A percentile compares a stretch with the other conserved stretches of the same genome.
Evolutionary conservation across 2,329 filamentous ascomycete species (phyloP).

Genomic region (Colletotrichum theobromicola): DNA sequence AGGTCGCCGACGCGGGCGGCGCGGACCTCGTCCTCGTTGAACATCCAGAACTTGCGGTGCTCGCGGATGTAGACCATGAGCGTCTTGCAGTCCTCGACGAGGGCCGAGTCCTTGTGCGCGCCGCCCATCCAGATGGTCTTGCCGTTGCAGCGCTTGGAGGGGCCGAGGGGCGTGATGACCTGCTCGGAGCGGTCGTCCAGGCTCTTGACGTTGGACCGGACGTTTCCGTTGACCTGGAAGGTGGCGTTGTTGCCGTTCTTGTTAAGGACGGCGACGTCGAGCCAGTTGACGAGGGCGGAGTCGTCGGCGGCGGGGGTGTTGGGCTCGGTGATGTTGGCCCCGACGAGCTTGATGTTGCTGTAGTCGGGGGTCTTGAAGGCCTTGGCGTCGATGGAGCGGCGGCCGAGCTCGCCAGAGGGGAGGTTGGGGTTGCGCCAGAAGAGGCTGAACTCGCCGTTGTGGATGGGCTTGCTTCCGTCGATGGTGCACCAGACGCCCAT

Average conservation of each 20-base stretch:
- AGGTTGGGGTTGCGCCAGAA: slow-evolving; percentile 4
- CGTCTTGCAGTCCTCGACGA: slow-evolving; percentile 2
- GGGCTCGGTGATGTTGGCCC: background rate
- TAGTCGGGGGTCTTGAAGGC: background rate
- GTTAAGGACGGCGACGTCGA: background rate
- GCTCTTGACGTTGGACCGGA: background rate
- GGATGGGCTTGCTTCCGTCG: background rate
- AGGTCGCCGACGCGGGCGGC: background rate
- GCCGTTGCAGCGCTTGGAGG: slow-evolving; percentile 5
- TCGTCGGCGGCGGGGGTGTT: background rate
- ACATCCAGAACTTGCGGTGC: background rate
- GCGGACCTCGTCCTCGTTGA: background rate
- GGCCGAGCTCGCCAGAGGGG: background rate
- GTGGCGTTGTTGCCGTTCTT: background rate
- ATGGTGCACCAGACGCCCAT: background rate
- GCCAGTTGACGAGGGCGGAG: background rate
- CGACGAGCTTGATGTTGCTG: background rate
- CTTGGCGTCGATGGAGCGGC: background rate
- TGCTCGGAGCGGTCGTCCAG: background rate
- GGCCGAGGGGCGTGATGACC: background rate
- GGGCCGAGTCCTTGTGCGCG: background rate
- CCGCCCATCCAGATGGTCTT: background rate
- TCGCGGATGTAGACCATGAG: background rate
- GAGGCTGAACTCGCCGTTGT: slow-evolving; percentile 2
- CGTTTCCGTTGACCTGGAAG: background rate